Evolutionary conservation across 2,329 filamentous ascomycete genomes (phyloP), one percentile per base, ranked within the genome.

Genomic region (Calonectria naviculata): DNA sequence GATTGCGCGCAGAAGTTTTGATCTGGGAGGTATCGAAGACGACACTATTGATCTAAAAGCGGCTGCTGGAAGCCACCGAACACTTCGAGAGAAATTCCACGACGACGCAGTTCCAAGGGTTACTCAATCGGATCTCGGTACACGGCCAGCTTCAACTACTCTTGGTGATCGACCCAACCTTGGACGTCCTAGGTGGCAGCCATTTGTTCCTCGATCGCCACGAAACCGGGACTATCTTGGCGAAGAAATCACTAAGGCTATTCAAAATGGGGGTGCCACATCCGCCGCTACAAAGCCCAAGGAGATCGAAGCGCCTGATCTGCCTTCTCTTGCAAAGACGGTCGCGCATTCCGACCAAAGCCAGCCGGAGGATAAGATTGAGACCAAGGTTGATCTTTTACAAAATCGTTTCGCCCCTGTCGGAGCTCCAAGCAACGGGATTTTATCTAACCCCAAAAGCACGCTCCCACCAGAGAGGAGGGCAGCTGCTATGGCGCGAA

Each of bases 401-500:
- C 82, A 84, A 56, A 82, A 86, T 71, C 83, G 81, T 13, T 89
- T 86, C 73, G 84, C 84, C 10, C 83, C 84, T 10, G 80, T 89
- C 1, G 87, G 86, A 8, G 84, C 81, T 1, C 80, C 83, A 5
- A 24, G 81, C 84, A 8, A 62, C 72, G 26, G 80, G 31, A 78
- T 82, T 63, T 72, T 81, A 31, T 82, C 78, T 26, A 86, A 82
- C 6, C 83, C 85, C 5, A 85, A 84, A 69, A 84, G 84, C 26
- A 81, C 80, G 2, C 76, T 91, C 15, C 84, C 89, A 10, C 85
- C 87, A 4, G 87, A 89, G 62, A 84, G 89, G 38, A 84, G 85
- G 54, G 87, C 88, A 8, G 89, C 89, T 1, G 89, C 88, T 13
- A 83, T 89, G 63, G 89, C 88, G 47, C 82, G 89, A 9, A 85